These are phyloP conservation scores for Jatropha multifida DNA, from an alignment of 441 rosid species.

Conservation along the genomic window DNA sequence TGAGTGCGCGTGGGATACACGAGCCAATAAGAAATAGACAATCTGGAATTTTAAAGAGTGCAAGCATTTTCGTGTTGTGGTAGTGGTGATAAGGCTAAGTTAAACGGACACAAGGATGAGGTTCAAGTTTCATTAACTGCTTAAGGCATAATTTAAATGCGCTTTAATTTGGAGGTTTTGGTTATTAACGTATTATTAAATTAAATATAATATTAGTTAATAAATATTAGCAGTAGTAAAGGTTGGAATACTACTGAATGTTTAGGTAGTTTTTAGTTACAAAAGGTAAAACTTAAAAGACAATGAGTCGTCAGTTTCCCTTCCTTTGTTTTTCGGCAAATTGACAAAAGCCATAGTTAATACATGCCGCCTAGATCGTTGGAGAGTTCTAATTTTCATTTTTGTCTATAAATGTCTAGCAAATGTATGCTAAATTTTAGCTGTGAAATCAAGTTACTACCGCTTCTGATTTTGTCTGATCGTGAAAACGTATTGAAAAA, in stretches of 20 bases:
- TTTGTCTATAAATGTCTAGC: no score
- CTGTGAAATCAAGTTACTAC: no score
- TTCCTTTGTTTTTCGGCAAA: background rate
- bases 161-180: background rate
- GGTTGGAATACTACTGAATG: no score
- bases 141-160: background rate
- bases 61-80: background rate
- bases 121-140: background rate
- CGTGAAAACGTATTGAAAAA: no score
- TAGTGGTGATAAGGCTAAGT: background rate
- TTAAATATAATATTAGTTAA: no score
- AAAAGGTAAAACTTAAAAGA: no score
- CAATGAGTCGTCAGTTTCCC: background rate
- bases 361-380: background rate
- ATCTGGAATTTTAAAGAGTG: background rate
- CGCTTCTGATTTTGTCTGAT: no score
- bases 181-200: no score
- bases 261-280: no score
- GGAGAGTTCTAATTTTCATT: background rate
- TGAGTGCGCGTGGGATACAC: conserved; percentile 25
- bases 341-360: background rate
- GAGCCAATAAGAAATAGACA: conserved; percentile 16
- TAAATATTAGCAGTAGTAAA: no score
- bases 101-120: background rate
- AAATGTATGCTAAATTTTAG: no score